A percentile compares a stretch with the other conserved stretches of the same genome.
Evolutionary conservation across 179 eudicot species (phyloP).

Genomic region (Camellia oleifera): DNA sequence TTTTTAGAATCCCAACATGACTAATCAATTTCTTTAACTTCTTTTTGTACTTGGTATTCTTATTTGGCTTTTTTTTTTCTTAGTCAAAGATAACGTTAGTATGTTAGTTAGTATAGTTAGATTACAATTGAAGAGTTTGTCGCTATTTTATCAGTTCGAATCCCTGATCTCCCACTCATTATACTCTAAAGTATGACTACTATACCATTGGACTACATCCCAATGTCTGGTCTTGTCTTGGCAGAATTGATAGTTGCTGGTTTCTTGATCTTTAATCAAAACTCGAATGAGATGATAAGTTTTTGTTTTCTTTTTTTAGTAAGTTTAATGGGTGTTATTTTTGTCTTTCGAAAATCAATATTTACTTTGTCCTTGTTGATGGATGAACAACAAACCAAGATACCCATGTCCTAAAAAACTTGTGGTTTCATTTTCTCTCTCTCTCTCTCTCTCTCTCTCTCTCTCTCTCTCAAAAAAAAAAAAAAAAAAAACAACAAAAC

Average conservation of each 20-base stretch:
- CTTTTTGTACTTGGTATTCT: conserved; percentile 15
- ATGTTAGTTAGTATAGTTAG: no score
- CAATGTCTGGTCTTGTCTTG: not conserved
- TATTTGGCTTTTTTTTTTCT: not conserved
- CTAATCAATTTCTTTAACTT: not conserved
- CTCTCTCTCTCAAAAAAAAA: no score
- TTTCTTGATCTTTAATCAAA: conserved; percentile 2
- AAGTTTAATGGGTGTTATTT: not conserved
- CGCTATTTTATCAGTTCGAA: no score
- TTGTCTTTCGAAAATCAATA: not conserved
- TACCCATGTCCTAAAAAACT: no score
- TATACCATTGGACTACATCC: no score
- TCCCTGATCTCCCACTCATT: no score
- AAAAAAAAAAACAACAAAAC: no score
- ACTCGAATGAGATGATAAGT: conserved; percentile 2
- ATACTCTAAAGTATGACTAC: no score
- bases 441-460: not conserved
- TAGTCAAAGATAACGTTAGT: no score
- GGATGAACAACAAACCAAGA: not conserved
- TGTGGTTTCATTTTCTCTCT: not conserved
- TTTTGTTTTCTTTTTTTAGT: not conserved
- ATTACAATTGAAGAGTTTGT: no score
- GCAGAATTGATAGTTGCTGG: conserved; percentile 12
- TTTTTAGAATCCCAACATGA: not conserved
- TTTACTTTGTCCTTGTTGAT: not conserved